Conservation (phyloP, 2,329 filamentous ascomycete genomes). For the Diplodia intermedia region DNA sequence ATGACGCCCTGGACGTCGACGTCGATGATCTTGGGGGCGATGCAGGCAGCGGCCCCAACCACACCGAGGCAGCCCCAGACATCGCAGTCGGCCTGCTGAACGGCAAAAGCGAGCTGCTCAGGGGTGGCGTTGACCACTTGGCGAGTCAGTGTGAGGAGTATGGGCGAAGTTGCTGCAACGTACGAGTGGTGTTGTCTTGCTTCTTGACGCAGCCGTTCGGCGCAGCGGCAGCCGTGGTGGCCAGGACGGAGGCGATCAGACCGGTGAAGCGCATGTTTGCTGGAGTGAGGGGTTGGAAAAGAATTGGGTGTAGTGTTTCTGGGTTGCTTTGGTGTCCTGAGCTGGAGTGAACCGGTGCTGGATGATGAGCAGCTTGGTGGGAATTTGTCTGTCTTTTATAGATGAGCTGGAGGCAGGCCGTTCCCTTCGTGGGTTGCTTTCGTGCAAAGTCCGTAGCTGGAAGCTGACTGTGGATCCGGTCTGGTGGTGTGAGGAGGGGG, state of each 20-base stretch:
- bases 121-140: background rate
- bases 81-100: constrained; percentile 82
- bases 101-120: constrained; percentile 57
- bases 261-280: constrained; percentile 2
- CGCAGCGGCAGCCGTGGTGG: background rate
- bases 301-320: background rate
- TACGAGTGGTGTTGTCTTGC: background rate
- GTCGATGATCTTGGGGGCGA: background rate
- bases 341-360: background rate
- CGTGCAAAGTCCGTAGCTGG: background rate
- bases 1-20: background rate
- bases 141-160: background rate
- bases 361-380: background rate
- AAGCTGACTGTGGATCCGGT: background rate
- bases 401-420: background rate
- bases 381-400: background rate
- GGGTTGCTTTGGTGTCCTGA: background rate
- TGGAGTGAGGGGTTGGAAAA: background rate
- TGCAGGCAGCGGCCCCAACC: background rate
- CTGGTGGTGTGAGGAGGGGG: background rate
- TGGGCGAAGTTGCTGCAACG: too few species aligned
- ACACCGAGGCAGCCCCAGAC: constrained; percentile 66
- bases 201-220: background rate
- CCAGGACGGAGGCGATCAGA: background rate
- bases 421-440: background rate